Conservation (phyloP, 2,329 filamentous ascomycete genomes). For the Hysterium pulicare region DNA sequence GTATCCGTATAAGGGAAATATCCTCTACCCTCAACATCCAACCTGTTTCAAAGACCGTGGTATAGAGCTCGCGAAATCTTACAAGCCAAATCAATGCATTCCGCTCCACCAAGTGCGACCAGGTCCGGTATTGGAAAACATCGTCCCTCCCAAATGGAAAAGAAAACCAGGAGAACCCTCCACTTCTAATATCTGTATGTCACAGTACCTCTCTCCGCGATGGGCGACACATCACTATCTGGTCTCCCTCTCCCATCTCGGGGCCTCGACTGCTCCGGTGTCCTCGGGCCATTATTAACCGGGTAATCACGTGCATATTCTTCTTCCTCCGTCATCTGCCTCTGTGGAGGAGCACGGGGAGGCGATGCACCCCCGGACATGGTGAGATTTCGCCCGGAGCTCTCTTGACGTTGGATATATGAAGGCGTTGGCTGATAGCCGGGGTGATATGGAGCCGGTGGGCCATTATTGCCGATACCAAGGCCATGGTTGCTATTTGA, state of each 20-base stretch:
- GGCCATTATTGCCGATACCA: conserved; percentile 11
- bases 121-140: too few species aligned
- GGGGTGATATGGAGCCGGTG: conserved; percentile 28
- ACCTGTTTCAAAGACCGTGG: not conserved
- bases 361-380: conserved; percentile 41
- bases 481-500: conserved; percentile 11
- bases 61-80: conserved; percentile 4
- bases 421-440: conserved; percentile 39
- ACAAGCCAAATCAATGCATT: conserved; percentile 3
- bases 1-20: too few species aligned
- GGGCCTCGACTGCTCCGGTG: conserved; percentile 19
- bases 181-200: conserved; percentile 34
- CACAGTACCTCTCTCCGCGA: conserved; percentile 34
- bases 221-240: conserved; percentile 31
- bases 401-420: conserved; percentile 44
- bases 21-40: too few species aligned
- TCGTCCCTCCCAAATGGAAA: too few species aligned
- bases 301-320: conserved; percentile 20
- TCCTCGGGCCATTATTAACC: conserved; percentile 18
- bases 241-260: conserved; percentile 3
- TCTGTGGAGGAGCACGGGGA: conserved; percentile 4
- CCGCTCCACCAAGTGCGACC: too few species aligned
- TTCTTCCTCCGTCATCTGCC: conserved; percentile 24
- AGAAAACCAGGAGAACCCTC: too few species aligned
- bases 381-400: conserved; percentile 41